A percentile compares a stretch with the other conserved stretches of the same genome.
phyloP scores from a whole-genome alignment of 1,284 basidiomycete species.

The Cutaneotrichosporon cavernicola region DNA sequence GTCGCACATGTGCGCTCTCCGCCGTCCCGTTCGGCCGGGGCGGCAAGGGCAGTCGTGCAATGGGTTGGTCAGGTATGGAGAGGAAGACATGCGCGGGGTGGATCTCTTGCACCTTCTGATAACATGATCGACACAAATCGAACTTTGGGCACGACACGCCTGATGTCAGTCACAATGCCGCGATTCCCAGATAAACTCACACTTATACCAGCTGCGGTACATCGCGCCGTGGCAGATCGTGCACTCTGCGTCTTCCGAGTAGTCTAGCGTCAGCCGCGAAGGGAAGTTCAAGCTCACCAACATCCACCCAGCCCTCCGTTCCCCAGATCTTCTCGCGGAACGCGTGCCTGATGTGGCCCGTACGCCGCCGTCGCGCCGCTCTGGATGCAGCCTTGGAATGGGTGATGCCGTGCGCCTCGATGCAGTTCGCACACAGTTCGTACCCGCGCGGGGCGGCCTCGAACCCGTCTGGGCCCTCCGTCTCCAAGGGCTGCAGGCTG shows the following conservation, averaged over 20 bases:
- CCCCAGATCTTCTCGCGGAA: constrained; percentile 83
- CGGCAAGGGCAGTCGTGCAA: constrained; percentile 18
- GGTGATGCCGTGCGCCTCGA: constrained; percentile 70
- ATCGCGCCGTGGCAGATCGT: constrained; percentile 71
- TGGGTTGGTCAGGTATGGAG: constrained; percentile 62
- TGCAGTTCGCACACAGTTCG: constrained; percentile 75
- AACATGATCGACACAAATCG: constrained; percentile 73
- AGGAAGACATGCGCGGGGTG: constrained; percentile 84
- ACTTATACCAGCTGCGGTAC: constrained; percentile 71
- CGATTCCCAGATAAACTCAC: constrained; percentile 46
- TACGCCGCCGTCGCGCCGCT: constrained; percentile 37
- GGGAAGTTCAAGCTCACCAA: constrained; percentile 62
- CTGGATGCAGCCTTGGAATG: constrained; percentile 60
- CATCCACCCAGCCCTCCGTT: constrained; percentile 73
- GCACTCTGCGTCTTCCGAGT: constrained; percentile 67
- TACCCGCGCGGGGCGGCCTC: constrained; percentile 60
- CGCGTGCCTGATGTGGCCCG: constrained; percentile 68
- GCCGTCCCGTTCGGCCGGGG: not conserved
- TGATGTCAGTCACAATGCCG: constrained; percentile 23
- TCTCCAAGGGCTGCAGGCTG: constrained; percentile 1
- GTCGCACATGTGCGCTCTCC: constrained; percentile 30
- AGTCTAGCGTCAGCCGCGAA: constrained; percentile 39
- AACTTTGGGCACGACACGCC: constrained; percentile 71
- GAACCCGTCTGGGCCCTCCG: constrained; percentile 5
- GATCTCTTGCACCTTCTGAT: constrained; percentile 69